phyloP scores from a whole-genome alignment of 768 basidiomycete genomes.

The Lentinula lateritia region DNA sequence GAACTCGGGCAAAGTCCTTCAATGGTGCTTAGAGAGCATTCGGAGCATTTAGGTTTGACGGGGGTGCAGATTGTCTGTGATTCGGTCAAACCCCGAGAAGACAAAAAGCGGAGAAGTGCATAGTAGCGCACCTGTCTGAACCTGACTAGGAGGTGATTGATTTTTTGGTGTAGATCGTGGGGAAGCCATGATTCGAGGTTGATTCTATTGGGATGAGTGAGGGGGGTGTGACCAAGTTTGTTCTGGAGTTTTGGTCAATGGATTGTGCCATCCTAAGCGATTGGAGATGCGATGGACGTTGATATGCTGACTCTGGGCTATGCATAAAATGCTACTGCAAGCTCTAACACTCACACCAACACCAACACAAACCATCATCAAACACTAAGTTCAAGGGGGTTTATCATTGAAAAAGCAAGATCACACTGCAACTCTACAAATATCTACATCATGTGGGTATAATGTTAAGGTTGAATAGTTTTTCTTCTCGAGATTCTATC shows the following conservation, averaged over 20 bases:
- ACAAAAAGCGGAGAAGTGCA: neutral
- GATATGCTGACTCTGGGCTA: too few species aligned
- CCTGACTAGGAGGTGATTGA: constrained; percentile 78
- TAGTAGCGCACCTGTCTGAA: constrained; percentile 66
- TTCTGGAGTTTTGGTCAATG: constrained; percentile 80
- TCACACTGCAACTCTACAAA: too few species aligned
- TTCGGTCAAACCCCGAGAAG: neutral
- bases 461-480: too few species aligned
- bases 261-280: constrained; percentile 86
- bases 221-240: constrained; percentile 60
- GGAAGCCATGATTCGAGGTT: constrained; percentile 86
- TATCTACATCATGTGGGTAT: too few species aligned
- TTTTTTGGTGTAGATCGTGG: constrained; percentile 61
- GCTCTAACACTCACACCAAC: too few species aligned
- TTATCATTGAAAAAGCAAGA: too few species aligned
- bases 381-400: too few species aligned
- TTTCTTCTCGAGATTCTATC: too few species aligned
- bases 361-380: too few species aligned
- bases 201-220: constrained; percentile 46
- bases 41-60: constrained; percentile 39
- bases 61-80: constrained; percentile 45
- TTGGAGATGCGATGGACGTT: constrained; percentile 95
- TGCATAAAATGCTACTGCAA: too few species aligned
- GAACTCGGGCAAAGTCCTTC: constrained; percentile 46
- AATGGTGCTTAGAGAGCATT: constrained; percentile 34